These are phyloP conservation scores for Glutinoglossum americanum DNA, from an alignment of 495 filamentous ascomycete genomes.

Conservation along the genomic window DNA sequence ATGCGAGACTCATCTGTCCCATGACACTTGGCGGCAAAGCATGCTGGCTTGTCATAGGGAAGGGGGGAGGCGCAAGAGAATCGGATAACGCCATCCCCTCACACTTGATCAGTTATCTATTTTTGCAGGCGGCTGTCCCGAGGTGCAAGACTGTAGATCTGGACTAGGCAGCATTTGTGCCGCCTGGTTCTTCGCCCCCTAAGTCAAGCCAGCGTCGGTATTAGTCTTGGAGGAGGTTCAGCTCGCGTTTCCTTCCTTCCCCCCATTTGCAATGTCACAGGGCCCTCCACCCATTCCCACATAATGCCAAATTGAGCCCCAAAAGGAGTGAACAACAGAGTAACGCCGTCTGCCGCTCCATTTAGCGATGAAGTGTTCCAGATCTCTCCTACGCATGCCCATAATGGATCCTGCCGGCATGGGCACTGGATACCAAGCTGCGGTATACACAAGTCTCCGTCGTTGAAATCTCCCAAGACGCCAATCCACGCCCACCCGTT, in stretches of 20 bases:
- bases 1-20: not conserved
- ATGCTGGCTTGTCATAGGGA: not conserved
- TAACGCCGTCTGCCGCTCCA: too few relatives aligned
- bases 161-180: not conserved
- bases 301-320: not conserved
- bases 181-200: not conserved
- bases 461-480: too few relatives aligned
- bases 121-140: too few relatives aligned
- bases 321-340: too few relatives aligned
- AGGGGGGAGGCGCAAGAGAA: not conserved
- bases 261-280: not conserved
- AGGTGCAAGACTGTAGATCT: not conserved
- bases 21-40: too few relatives aligned
- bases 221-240: not conserved
- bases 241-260: not conserved
- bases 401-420: too few relatives aligned
- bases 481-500: too few relatives aligned
- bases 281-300: not conserved
- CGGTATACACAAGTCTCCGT: too few relatives aligned
- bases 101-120: not conserved
- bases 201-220: not conserved
- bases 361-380: too few relatives aligned
- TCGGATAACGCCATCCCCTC: not conserved
- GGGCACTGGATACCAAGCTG: too few relatives aligned
- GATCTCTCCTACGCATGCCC: too few relatives aligned